Base-by-base conservation (phyloP, 495 filamentous ascomycete species). In the Xeromyces bisporus region DNA sequence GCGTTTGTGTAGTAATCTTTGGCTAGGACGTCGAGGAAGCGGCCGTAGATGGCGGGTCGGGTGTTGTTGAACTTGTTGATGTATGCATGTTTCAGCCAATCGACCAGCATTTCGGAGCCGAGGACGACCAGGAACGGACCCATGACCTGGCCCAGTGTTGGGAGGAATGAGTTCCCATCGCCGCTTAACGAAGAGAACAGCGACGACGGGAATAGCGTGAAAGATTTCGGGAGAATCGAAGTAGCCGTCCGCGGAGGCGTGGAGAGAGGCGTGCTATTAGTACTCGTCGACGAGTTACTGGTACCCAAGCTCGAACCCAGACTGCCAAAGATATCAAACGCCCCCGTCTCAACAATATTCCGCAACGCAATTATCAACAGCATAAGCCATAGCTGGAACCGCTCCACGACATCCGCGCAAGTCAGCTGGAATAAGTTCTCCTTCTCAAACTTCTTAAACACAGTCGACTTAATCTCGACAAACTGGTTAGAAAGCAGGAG, bases 1-100 rank as follows among this genome's bases (percentile, higher is more conserved):
- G 91, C 89, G 47, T 93, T 85, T 2, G 85, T 84, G 48, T 96
- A 96, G 54, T 99, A 99, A 42, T 99, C 89, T 47, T 93, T 94
- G 28, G 84, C 83, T 10, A 96, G 62, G 2, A 96, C 75, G 45
- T 99, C 89, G 9, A 94, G 62, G 50, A 89, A 94, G 18, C 82
- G 72, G 9, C 68, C 66, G 46, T 99, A 96, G 24, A 99, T 73
- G 2, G 67, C 75, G 12, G 91, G 91, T 24, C 85, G 81, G 30
- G 79, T 80, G 40, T 89, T 91, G 61, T 99, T 99, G 62, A 99
- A 99, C 51, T 99, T 99, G 38, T 73, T 84, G 50, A 96, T 89
- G 50, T 93, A 99, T 8, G 81, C 80, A 45, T 99, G 89, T 50
- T 99, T 99, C 38, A 93, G 58, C 82, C 80, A 94, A 49, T 99